Percentiles rank a stretch among this genome's conserved stretches.
Evolutionary conservation across 768 basidiomycete genomes (phyloP).

Genomic region (Boletus rubescentipes): DNA sequence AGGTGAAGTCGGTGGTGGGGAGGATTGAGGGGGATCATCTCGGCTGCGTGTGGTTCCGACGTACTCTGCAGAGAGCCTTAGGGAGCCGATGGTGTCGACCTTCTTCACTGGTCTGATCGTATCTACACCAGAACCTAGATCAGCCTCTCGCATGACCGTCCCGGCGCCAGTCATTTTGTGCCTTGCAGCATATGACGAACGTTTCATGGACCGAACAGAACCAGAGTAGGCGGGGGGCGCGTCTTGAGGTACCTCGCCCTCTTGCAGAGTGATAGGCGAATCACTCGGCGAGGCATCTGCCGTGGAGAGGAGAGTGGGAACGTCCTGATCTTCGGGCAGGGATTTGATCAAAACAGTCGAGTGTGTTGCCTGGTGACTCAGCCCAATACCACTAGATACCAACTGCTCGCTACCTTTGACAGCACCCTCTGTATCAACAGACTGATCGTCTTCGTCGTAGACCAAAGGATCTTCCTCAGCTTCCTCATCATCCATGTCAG

Average conservation of each 20-base stretch:
- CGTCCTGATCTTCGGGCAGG: conserved; percentile 40
- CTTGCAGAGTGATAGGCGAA: conserved; percentile 36
- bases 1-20: conserved; percentile 47
- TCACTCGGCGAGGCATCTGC: conserved; percentile 42
- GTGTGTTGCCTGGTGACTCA: conserved; percentile 56
- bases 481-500: conserved; percentile 59
- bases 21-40: conserved; percentile 46
- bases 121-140: conserved; percentile 83
- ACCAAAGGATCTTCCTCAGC: conserved; percentile 36
- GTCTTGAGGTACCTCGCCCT: conserved; percentile 42
- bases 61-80: conserved; percentile 76
- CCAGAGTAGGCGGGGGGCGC: conserved; percentile 75
- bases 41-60: conserved; percentile 66
- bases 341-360: conserved; percentile 72
- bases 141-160: conserved; percentile 75
- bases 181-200: conserved; percentile 80
- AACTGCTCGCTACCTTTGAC: conserved; percentile 62
- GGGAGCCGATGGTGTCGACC: conserved; percentile 75
- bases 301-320: conserved; percentile 40
- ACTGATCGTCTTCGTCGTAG: conserved; percentile 48
- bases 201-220: conserved; percentile 58
- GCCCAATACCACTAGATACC: conserved; percentile 40
- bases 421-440: conserved; percentile 62
- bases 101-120: conserved; percentile 95
- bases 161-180: conserved; percentile 61